phyloP scores from a whole-genome alignment of 352 stramenopile genomes.

The Phytophthora pistaciae region DNA sequence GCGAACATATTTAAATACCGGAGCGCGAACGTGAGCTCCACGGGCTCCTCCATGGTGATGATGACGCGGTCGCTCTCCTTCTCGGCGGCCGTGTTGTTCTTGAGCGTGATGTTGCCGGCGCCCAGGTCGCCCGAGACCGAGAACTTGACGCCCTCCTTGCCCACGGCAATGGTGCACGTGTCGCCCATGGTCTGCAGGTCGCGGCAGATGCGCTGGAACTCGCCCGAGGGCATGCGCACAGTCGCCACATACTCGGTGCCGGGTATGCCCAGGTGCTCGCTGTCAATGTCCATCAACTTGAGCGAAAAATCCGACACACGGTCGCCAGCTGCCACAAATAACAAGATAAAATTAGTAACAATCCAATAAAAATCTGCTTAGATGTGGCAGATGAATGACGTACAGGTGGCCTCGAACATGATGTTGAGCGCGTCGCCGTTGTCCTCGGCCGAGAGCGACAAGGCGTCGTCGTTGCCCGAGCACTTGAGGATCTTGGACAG shows the following conservation, averaged over 20 bases:
- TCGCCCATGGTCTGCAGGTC: conserved; percentile 99
- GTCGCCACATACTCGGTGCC: conserved; percentile 98
- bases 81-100: conserved; percentile 90
- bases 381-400: conserved; percentile 30
- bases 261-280: conserved; percentile 98
- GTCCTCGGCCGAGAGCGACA: conserved; percentile 99
- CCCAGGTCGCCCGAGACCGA: conserved; percentile 96
- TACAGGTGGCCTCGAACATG: conserved; percentile 97
- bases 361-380: background rate
- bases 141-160: conserved; percentile 99
- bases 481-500: conserved; percentile 99
- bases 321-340: conserved; percentile 73
- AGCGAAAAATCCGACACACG: conserved; percentile 97
- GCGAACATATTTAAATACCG: conserved; percentile 99
- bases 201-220: conserved; percentile 99
- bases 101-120: conserved; percentile 96
- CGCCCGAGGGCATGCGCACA: conserved; percentile 94
- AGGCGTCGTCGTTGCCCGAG: conserved; percentile 97
- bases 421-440: conserved; percentile 96
- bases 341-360: conserved; percentile 8
- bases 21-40: conserved; percentile 99
- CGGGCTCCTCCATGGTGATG: conserved; percentile 99
- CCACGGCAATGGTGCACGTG: conserved; percentile 96
- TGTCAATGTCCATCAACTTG: conserved; percentile 99
- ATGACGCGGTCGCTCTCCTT: conserved; percentile 93